Evolutionary conservation across 2,329 filamentous ascomycete genomes (phyloP).

Genomic region (Parasarocladium wereldwijsianum): DNA sequence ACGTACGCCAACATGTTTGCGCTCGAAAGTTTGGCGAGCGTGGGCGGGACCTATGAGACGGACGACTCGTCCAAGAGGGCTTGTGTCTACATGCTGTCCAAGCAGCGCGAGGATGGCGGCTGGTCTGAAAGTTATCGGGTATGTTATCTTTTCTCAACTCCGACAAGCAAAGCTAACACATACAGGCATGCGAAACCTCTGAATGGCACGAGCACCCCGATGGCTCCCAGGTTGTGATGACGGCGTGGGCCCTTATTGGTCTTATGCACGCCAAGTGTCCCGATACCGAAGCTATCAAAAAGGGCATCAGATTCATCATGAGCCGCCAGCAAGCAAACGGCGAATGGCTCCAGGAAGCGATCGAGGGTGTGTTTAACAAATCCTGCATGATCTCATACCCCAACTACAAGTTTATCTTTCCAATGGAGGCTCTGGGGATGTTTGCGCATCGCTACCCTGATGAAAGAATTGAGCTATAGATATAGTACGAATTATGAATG

Average conservation of each 20-base stretch:
- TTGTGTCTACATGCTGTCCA: slow-evolving; percentile 73
- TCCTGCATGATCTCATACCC: slow-evolving; percentile 98
- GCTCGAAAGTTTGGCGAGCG: slow-evolving; percentile 66
- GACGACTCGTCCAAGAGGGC: slow-evolving; percentile 56
- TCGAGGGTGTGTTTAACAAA: slow-evolving; percentile 98
- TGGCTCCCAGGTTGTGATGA: slow-evolving; percentile 83
- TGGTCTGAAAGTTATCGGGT: slow-evolving; percentile 92
- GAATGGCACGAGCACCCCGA: slow-evolving; percentile 60
- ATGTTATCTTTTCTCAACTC: slow-evolving; percentile 11
- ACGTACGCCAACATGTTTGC: slow-evolving; percentile 97
- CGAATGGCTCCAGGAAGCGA: slow-evolving; percentile 89
- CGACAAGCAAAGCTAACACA: slow-evolving; percentile 8
- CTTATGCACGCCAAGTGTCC: slow-evolving; percentile 75
- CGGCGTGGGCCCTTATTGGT: slow-evolving; percentile 75
- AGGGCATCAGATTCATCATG: slow-evolving; percentile 71
- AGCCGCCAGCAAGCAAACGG: slow-evolving; percentile 72
- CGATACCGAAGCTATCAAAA: slow-evolving; percentile 54
- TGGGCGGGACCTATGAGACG: slow-evolving; percentile 69
- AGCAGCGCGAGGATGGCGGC: slow-evolving; percentile 78
- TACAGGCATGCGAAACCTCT: slow-evolving; percentile 59
- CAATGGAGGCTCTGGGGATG: slow-evolving; percentile 86
- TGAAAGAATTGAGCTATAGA: slow-evolving; percentile 34
- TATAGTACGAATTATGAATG: too few relatives aligned
- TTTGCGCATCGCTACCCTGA: slow-evolving; percentile 62
- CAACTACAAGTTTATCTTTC: slow-evolving; percentile 96